Evolutionary conservation across 208 protist species (phyloP).

Genomic region (Trypanosoma grayi): DNA sequence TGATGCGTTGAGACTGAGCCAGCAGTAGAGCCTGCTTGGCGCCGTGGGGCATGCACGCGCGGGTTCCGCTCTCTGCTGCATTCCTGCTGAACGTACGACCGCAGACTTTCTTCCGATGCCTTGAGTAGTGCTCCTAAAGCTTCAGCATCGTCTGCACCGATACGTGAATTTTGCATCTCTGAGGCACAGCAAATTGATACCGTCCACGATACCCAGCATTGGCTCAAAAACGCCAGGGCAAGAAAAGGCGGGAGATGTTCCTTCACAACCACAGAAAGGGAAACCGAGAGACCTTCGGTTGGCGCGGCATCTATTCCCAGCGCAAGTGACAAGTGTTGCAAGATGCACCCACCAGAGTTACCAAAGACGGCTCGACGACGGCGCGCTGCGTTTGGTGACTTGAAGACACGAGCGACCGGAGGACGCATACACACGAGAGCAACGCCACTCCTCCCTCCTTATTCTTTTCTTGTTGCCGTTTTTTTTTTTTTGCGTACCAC

Average conservation of each 20-base stretch:
- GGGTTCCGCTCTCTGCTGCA: background rate
- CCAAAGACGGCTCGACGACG: constrained; percentile 3
- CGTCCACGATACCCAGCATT: constrained; percentile 22
- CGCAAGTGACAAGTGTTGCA: background rate
- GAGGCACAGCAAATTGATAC: background rate
- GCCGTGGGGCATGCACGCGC: background rate
- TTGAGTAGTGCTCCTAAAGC: constrained; percentile 3
- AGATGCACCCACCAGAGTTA: background rate
- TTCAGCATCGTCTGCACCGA: background rate
- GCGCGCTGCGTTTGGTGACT: background rate
- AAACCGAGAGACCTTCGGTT: background rate
- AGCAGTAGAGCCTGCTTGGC: background rate
- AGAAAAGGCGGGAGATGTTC: constrained; percentile 20
- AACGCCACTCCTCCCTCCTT: background rate
- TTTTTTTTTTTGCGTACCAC: no score
- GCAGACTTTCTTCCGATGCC: constrained; percentile 11
- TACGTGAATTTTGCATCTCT: background rate
- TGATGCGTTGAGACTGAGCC: background rate
- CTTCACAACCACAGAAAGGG: background rate
- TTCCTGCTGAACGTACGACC: background rate
- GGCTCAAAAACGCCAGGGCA: constrained; percentile 7
- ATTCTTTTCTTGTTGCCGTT: background rate
- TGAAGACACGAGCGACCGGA: constrained; percentile 4
- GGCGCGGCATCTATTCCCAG: constrained; percentile 6
- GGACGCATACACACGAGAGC: constrained; percentile 6